Evolutionary conservation across 768 basidiomycete species (phyloP).

Genomic region (Epithele typhae): DNA sequence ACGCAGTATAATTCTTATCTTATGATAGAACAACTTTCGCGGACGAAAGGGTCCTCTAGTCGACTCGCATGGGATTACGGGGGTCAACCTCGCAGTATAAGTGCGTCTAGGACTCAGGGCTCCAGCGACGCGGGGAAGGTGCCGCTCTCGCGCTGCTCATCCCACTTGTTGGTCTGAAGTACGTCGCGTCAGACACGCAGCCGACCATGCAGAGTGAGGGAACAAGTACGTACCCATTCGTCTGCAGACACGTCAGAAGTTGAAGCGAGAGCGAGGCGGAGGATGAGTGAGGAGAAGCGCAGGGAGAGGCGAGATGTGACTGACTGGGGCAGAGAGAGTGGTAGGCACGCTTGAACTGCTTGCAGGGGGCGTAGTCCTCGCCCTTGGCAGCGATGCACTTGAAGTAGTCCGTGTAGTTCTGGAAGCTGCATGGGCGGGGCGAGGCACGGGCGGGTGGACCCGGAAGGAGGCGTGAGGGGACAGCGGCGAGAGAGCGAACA

Average conservation of each 20-base stretch:
- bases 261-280: not conserved
- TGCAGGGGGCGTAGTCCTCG: constrained; percentile 97
- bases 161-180: constrained; percentile 81
- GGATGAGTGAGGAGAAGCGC: not conserved
- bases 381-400: constrained; percentile 96
- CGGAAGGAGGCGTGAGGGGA: constrained; percentile 2
- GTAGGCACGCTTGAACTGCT: constrained; percentile 96
- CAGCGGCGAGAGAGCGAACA: not conserved
- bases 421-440: constrained; percentile 50
- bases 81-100: too few relatives aligned
- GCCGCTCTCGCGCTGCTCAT: constrained; percentile 91
- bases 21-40: too few relatives aligned
- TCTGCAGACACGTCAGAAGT: constrained; percentile 40
- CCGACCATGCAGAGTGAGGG: too few relatives aligned
- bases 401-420: constrained; percentile 98
- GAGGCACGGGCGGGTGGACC: not conserved
- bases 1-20: too few relatives aligned
- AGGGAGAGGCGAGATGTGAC: constrained; percentile 31
- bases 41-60: too few relatives aligned
- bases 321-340: constrained; percentile 96
- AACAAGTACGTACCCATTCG: constrained; percentile 87
- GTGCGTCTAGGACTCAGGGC: constrained; percentile 38
- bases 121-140: constrained; percentile 92
- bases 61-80: too few relatives aligned
- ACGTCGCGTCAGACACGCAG: too few relatives aligned